Conservation (phyloP, 129 eudicot genomes). For the Rutidosis leptorrhynchoides region DNA sequence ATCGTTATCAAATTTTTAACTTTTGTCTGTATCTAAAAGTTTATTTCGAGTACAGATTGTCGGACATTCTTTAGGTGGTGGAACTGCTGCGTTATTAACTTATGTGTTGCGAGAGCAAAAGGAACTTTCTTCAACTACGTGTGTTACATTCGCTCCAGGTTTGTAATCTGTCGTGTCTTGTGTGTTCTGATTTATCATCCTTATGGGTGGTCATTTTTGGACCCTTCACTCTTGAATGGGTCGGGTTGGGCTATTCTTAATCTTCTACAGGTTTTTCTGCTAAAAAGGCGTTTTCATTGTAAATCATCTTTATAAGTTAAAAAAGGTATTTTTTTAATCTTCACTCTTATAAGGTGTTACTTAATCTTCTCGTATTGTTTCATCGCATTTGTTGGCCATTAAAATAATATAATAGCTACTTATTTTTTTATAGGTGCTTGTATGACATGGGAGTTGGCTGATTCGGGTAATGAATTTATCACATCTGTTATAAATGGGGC, state of each 20-base stretch:
- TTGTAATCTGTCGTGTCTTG: background rate
- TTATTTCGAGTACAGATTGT: constrained; percentile 56
- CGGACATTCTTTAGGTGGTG: constrained; percentile 98
- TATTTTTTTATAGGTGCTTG: constrained; percentile 73
- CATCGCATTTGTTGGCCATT: background rate
- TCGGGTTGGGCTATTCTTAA: too few relatives aligned
- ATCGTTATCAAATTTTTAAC: background rate
- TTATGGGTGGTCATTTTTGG: background rate
- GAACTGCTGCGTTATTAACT: constrained; percentile 91
- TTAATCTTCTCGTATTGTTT: background rate
- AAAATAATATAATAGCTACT: background rate
- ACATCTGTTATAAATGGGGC: constrained; percentile 93
- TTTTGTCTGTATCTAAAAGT: background rate
- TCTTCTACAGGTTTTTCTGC: too few relatives aligned
- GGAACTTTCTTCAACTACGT: constrained; percentile 67
- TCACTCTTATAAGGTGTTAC: too few relatives aligned
- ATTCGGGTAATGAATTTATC: constrained; percentile 76
- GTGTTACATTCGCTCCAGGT: constrained; percentile 98
- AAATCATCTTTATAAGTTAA: background rate
- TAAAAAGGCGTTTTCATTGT: too few relatives aligned
- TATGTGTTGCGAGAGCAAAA: constrained; percentile 74
- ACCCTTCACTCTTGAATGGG: background rate
- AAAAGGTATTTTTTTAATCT: background rate
- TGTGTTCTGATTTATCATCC: background rate
- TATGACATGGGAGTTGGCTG: constrained; percentile 98